Conservation (phyloP, 345 rosid species). For the Gossypium bickii region DNA sequence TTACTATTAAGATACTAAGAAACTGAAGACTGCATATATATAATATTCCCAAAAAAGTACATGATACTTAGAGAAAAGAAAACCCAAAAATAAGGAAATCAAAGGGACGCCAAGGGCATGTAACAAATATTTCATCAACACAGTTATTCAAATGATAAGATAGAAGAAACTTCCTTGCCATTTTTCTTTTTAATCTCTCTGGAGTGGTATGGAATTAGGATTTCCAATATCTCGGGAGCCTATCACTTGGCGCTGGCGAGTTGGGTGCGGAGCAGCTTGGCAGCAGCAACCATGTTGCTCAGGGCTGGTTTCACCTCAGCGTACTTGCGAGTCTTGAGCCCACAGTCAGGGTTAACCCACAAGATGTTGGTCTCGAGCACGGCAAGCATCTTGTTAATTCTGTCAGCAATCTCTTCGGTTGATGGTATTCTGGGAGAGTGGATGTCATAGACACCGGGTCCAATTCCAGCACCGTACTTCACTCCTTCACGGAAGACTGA, state of each 20-base stretch:
- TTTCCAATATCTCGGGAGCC: constrained; percentile 2
- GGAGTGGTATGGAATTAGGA: neutral
- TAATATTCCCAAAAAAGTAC: neutral
- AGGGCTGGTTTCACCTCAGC: constrained; percentile 90
- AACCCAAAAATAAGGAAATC: neutral
- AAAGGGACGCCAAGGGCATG: neutral
- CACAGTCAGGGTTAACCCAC: constrained; percentile 99
- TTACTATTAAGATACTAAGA: too few relatives aligned
- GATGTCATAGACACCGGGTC: constrained; percentile 96
- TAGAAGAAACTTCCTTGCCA: neutral
- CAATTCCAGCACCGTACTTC: constrained; percentile 92
- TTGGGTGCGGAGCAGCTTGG: constrained; percentile 83
- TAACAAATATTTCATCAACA: constrained; percentile 9
- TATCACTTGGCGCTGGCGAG: constrained; percentile 79
- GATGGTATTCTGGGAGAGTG: constrained; percentile 98
- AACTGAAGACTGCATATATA: too few relatives aligned
- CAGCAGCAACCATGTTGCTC: constrained; percentile 81
- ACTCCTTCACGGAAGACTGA: constrained; percentile 98
- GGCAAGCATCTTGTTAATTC: constrained; percentile 93
- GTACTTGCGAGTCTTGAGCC: constrained; percentile 92
- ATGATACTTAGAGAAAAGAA: neutral
- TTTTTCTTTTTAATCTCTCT: neutral
- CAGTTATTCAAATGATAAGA: constrained; percentile 22
- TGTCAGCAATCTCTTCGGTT: constrained; percentile 84
- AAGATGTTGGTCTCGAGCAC: constrained; percentile 81